Percentiles rank a stretch among this genome's conserved stretches.
These are phyloP conservation scores for Lipomyces sp. DNA, from an alignment of 805 yeast species.

Conservation along the genomic window DNA sequence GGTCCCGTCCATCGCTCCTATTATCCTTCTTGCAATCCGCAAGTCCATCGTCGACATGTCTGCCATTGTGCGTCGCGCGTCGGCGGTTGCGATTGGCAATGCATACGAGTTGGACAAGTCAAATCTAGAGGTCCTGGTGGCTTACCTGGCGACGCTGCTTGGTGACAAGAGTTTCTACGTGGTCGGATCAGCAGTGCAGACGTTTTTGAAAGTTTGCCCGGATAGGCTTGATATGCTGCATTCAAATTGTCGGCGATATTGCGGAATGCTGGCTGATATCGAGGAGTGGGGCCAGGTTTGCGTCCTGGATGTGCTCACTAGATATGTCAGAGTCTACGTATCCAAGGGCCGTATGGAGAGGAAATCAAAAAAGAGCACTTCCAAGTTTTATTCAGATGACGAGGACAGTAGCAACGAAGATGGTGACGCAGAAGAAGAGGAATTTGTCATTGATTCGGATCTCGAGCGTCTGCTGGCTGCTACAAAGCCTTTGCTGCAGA, in stretches of 20 bases:
- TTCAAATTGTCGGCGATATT: conserved; percentile 59
- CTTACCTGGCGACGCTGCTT: conserved; percentile 50
- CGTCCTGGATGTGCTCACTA: conserved; percentile 59
- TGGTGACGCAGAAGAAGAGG: conserved; percentile 35
- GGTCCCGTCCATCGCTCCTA: conserved; percentile 77
- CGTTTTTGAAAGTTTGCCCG: conserved; percentile 53
- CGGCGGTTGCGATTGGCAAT: conserved; percentile 72
- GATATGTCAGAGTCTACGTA: conserved; percentile 62
- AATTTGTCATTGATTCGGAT: conserved; percentile 49
- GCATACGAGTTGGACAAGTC: conserved; percentile 46
- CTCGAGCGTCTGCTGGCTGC: conserved; percentile 52
- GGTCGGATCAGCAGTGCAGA: conserved; percentile 61
- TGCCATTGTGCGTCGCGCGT: conserved; percentile 72
- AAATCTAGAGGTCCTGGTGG: conserved; percentile 49
- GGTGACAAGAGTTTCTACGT: conserved; percentile 67
- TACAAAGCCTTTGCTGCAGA: conserved; percentile 47
- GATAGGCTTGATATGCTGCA: conserved; percentile 66
- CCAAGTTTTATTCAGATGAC: conserved; percentile 35
- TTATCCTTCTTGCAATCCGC: conserved; percentile 68
- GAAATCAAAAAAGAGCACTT: conserved; percentile 12
- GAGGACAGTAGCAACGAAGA: conserved; percentile 35
- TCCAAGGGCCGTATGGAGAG: conserved; percentile 31
- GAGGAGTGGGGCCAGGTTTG: conserved; percentile 71
- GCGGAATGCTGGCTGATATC: conserved; percentile 47
- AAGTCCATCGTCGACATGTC: conserved; percentile 67